Evolutionary conservation across 2,329 filamentous ascomycete species (phyloP), one percentile per base, ranked within the genome.

Genomic region (Aureobasidium melanogenum): DNA sequence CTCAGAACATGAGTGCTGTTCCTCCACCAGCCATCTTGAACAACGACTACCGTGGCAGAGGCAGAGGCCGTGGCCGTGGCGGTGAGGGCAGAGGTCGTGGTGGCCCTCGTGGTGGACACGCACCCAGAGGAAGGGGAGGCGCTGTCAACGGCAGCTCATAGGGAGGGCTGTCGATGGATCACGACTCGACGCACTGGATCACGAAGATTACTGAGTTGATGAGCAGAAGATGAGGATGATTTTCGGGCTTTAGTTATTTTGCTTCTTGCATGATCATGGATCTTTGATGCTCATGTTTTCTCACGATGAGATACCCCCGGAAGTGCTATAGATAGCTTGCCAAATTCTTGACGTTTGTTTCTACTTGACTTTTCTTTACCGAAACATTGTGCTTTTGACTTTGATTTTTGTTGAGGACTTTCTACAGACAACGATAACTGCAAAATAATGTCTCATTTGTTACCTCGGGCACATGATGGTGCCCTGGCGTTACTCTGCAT

Each of bases 1-100:
- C 82, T 5, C 79, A 82, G 65, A 77, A 74, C 67, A 82, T 82
- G 67, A 72, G 72, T 41, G 77, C 77, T 60, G 80, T 82, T 6
- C 80, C 82, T 7, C 87, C 86, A 24, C 86, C 87, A 1, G 72
- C 81, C 1, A 80, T 71, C 46, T 73, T 88, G n/a, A 57, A 47
- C 54, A 47, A 57, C 26, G 80, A 86, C 64, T 69, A 73, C 24
- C 75, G 72, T 41, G 67, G 74, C 32, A 63, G 68, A 41, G 65
- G 67, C 24, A 30, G 56, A 28, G 67, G 69, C 19, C 64, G 69
- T 28, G 66, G 66, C 9, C 63, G 67, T 51, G 66, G 68, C 38
- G 67, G 68, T 30, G 52, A 56, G 28, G 62, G 59, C 9, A 55
- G 63, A 56, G 61, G 63, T 28, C 62, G 67, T 60, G 66, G 67